A percentile compares a stretch with the other conserved stretches of the same genome.
phyloP scores from a whole-genome alignment of 1,284 basidiomycete species.

The Phlebopus sp. region DNA sequence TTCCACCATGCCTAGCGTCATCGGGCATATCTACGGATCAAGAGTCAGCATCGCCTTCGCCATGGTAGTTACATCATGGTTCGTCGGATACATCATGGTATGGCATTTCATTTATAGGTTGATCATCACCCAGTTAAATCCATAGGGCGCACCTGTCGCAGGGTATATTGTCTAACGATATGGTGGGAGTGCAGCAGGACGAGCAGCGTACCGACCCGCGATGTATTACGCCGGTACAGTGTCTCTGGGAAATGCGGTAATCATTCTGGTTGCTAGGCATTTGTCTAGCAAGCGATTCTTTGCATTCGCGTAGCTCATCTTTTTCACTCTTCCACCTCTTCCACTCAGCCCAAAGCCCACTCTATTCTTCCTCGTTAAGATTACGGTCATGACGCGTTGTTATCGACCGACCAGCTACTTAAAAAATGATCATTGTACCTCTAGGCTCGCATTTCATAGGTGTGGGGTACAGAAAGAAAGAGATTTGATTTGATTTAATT shows the following conservation, averaged over 20 bases:
- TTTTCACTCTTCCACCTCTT: no score
- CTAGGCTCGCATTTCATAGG: no score
- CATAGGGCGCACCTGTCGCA: constrained; percentile 21
- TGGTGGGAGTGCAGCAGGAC: constrained; percentile 21
- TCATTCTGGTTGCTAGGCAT: constrained; percentile 18
- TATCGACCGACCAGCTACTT: no score
- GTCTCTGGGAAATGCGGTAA: constrained; percentile 22
- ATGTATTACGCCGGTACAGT: constrained; percentile 33
- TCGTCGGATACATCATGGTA: constrained; percentile 28
- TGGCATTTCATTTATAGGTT: background rate
- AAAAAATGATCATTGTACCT: no score
- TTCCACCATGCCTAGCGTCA: constrained; percentile 33
- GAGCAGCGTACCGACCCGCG: constrained; percentile 25
- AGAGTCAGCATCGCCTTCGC: constrained; percentile 29
- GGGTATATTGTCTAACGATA: constrained; percentile 31
- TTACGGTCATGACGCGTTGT: no score
- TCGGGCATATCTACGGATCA: constrained; percentile 28
- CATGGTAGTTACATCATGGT: constrained; percentile 34
- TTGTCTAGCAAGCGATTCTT: constrained; percentile 12
- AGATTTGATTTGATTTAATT: no score
- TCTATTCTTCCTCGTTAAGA: no score
- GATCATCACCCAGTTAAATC: background rate
- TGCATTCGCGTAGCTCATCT: constrained; percentile 13
- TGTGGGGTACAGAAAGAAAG: no score
- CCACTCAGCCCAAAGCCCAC: no score